Percentiles rank a stretch among this genome's conserved stretches.
phyloP scores from a whole-genome alignment of 176 grass and related monocot species.

The Musa beccarii region DNA sequence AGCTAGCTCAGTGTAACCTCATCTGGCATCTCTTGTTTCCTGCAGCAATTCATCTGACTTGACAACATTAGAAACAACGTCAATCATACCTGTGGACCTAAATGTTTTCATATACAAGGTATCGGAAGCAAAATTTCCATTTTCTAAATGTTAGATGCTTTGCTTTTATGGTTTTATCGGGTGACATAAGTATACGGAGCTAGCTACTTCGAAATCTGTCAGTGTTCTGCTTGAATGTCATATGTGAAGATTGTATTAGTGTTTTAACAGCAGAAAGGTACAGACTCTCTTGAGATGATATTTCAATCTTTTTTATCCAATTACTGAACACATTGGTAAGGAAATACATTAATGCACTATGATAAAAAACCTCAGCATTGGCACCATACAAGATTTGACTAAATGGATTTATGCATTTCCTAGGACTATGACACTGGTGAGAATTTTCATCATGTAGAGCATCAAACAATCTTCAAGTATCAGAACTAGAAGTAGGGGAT shows the following conservation, averaged over 20 bases:
- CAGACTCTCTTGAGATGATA: background rate
- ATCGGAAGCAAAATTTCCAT: background rate
- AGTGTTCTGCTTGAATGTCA: background rate
- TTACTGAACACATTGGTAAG: background rate
- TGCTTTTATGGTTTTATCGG: background rate
- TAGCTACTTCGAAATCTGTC: background rate
- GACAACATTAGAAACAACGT: slow-evolving; percentile 62
- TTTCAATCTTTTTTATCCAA: background rate
- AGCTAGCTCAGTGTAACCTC: background rate
- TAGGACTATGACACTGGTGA: background rate
- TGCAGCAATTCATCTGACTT: slow-evolving; percentile 69
- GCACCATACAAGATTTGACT: background rate
- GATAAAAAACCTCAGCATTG: background rate
- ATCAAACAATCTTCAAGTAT: background rate
- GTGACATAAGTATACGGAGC: background rate
- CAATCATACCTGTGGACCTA: slow-evolving; percentile 77
- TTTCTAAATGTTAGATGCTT: background rate
- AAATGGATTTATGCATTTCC: background rate
- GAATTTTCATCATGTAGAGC: background rate
- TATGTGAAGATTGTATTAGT: background rate
- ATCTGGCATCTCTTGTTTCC: slow-evolving; percentile 14
- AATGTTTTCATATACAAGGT: slow-evolving; percentile 92
- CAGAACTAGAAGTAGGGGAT: background rate
- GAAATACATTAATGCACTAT: background rate
- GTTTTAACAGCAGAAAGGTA: background rate